A percentile compares a stretch with the other conserved stretches of the same genome.
phyloP scores from a whole-genome alignment of 179 eudicot genomes.

The Beta lomatogona region DNA sequence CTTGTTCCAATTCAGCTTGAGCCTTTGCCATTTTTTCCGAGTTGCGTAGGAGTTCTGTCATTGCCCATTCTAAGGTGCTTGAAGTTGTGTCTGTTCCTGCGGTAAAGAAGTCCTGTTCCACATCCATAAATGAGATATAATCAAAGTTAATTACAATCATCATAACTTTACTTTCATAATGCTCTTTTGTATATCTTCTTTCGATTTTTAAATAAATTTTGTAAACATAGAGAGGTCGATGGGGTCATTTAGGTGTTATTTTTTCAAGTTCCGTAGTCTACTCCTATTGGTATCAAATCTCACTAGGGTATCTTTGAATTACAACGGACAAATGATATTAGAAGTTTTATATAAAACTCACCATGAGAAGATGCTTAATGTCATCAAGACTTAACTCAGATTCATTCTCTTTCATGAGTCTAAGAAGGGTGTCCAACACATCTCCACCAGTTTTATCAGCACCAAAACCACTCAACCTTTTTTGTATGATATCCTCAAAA shows the following conservation, averaged over 20 bases:
- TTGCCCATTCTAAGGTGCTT: conserved; percentile 26
- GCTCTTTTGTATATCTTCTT: too few relatives aligned
- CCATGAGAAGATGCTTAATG: conserved; percentile 34
- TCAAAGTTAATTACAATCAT: background rate
- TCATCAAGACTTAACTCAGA: conserved; percentile 28
- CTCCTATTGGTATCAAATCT: too few relatives aligned
- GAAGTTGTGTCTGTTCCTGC: conserved; percentile 35
- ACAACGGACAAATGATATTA: too few relatives aligned
- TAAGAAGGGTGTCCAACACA: conserved; percentile 31
- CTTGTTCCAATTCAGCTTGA: conserved; percentile 21
- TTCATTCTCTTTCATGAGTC: conserved; percentile 14
- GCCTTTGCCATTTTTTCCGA: conserved; percentile 27
- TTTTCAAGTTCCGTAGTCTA: too few relatives aligned
- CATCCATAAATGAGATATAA: background rate
- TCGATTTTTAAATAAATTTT: too few relatives aligned
- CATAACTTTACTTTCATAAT: too few relatives aligned
- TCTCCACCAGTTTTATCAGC: conserved; percentile 3
- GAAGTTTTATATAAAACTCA: background rate
- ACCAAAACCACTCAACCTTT: background rate
- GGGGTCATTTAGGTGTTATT: too few relatives aligned
- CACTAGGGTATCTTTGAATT: too few relatives aligned
- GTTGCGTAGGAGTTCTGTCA: conserved; percentile 24
- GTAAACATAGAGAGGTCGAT: too few relatives aligned
- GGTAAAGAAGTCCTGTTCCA: conserved; percentile 22
- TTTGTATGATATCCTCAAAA: conserved; percentile 17